Evolutionary conservation across 306 rosid species (phyloP).

Genomic region (Cucumis hystrix): DNA sequence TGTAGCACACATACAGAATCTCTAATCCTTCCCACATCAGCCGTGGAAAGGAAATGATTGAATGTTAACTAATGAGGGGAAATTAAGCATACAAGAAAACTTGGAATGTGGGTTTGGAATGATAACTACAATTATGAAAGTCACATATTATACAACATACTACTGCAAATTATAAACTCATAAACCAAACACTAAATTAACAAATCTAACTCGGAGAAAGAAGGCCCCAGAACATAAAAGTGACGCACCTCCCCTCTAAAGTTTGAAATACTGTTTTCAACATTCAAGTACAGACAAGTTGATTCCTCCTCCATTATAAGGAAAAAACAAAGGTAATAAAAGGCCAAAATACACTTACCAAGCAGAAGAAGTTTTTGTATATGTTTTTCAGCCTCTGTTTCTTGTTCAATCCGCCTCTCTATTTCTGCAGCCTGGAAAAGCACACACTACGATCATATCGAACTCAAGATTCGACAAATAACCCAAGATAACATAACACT

Average conservation of each 20-base stretch:
- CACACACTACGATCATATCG: slow-evolving; percentile 13
- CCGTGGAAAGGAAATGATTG: neutral
- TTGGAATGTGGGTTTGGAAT: neutral
- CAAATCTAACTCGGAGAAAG: neutral
- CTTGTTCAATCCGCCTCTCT: slow-evolving; percentile 83
- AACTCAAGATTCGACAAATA: neutral
- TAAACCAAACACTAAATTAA: neutral
- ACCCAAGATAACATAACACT: neutral
- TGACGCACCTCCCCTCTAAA: neutral
- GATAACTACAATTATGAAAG: neutral
- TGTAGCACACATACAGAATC: neutral
- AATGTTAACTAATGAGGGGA: neutral
- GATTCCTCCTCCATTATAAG: neutral
- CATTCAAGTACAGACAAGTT: neutral
- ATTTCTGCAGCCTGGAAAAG: slow-evolving; percentile 77
- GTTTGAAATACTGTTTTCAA: neutral
- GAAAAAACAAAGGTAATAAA: neutral
- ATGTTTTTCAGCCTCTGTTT: slow-evolving; percentile 88
- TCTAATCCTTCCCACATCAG: neutral
- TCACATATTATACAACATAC: neutral
- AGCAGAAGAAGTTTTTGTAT: slow-evolving; percentile 83
- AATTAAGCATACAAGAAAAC: neutral
- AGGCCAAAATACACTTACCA: slow-evolving; percentile 31
- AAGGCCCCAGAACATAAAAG: neutral
- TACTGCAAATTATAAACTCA: neutral